Conservation (phyloP, 805 yeast genomes). For the Komagataella populi region DNA sequence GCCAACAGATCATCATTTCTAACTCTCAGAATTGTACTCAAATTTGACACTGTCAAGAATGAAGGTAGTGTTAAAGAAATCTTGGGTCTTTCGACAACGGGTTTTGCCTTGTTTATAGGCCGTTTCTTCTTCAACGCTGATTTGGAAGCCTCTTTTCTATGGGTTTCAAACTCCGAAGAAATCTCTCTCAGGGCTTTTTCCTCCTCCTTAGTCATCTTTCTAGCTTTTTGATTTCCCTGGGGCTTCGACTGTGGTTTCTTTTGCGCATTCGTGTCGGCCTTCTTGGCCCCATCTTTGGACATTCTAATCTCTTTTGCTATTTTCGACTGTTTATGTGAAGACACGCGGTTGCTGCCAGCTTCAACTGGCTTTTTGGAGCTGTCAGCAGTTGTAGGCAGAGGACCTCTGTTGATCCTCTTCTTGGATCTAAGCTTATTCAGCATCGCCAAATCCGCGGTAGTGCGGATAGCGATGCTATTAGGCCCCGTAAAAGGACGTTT, state of each 20-base stretch:
- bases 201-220: not conserved
- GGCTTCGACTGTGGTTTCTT: not conserved
- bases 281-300: not conserved
- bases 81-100: slow-evolving; percentile 1
- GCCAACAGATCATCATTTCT: slow-evolving; percentile 46
- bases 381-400: not conserved
- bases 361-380: not conserved
- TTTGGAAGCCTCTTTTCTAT: not conserved
- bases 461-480: not conserved
- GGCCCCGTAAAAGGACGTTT: not conserved
- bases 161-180: not conserved
- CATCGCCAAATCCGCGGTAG: not conserved
- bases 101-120: not conserved
- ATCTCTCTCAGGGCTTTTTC: not conserved
- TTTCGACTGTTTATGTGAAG: not conserved
- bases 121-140: not conserved
- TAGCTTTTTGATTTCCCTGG: not conserved
- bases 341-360: not conserved
- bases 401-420: not conserved
- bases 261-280: not conserved
- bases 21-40: slow-evolving; percentile 58
- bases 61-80: slow-evolving; percentile 41
- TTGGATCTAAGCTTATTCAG: not conserved
- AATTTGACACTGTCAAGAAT: slow-evolving; percentile 64
- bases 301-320: not conserved